phyloP scores from a whole-genome alignment of 108 stramenopile species.

The Chaetoceros tenuissimus region DNA sequence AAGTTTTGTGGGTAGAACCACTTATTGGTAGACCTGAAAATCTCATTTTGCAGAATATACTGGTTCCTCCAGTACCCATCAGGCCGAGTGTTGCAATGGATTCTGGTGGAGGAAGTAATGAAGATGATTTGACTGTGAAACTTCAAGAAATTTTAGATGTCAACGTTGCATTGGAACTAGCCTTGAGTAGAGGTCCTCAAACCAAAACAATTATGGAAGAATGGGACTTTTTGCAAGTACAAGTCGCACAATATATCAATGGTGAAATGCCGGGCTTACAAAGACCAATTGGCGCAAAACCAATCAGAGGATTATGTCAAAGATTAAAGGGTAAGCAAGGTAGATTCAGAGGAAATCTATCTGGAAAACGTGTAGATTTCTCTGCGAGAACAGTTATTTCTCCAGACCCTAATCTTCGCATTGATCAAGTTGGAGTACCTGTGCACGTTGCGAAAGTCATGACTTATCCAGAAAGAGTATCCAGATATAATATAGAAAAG shows the following conservation, averaged over 20 bases:
- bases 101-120: constrained; percentile 91
- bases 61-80: constrained; percentile 99
- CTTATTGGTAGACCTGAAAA: constrained; percentile 91
- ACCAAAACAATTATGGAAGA: constrained; percentile 92
- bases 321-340: constrained; percentile 95
- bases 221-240: constrained; percentile 95
- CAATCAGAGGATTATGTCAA: constrained; percentile 95
- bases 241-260: constrained; percentile 94
- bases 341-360: constrained; percentile 95
- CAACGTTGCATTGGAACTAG: constrained; percentile 86
- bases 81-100: constrained; percentile 98
- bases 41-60: constrained; percentile 81
- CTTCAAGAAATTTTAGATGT: constrained; percentile 95
- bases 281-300: constrained; percentile 79
- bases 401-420: constrained; percentile 92
- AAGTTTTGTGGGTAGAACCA: constrained; percentile 89
- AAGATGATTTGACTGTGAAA: constrained; percentile 98
- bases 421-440: constrained; percentile 98
- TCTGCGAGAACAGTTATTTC: constrained; percentile 97
- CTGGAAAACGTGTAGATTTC: constrained; percentile 98
- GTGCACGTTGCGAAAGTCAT: constrained; percentile 88
- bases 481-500: constrained; percentile 92
- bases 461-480: constrained; percentile 96
- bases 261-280: constrained; percentile 94
- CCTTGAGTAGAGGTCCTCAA: constrained; percentile 79